These are phyloP conservation scores for Maudiozyma humilis DNA, from an alignment of 1,139 yeast species.

Conservation along the genomic window DNA sequence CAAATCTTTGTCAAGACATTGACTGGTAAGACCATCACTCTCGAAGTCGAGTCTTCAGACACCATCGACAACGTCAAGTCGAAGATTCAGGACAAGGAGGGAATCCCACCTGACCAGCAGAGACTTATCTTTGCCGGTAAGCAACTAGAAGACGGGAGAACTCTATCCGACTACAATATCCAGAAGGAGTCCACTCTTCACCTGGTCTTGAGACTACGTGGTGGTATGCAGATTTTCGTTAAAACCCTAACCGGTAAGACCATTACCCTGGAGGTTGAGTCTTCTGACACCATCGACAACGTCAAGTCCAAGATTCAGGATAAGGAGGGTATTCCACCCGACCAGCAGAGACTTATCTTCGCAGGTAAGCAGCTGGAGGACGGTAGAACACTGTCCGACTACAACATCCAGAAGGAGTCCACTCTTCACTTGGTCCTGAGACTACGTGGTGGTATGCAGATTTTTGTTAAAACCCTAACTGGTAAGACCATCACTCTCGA, in stretches of 20 bases:
- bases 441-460: slow-evolving; percentile 65
- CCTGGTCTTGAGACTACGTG: slow-evolving; percentile 50
- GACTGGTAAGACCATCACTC: slow-evolving; percentile 63
- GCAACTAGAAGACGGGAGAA: slow-evolving; percentile 70
- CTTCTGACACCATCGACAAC: slow-evolving; percentile 65
- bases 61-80: slow-evolving; percentile 82
- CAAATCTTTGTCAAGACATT: slow-evolving; percentile 54
- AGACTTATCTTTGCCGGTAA: slow-evolving; percentile 98
- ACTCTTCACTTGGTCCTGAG: slow-evolving; percentile 50
- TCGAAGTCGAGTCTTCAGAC: slow-evolving; percentile 65
- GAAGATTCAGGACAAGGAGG: slow-evolving; percentile 97
- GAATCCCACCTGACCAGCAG: slow-evolving; percentile 98
- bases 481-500: slow-evolving; percentile 66
- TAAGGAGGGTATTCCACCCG: slow-evolving; percentile 98
- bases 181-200: slow-evolving; percentile 58
- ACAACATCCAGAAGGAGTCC: slow-evolving; percentile 61
- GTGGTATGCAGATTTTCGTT: slow-evolving; percentile 59
- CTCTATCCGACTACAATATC: slow-evolving; percentile 57
- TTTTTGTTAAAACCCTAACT: slow-evolving; percentile 51
- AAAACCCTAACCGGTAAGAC: slow-evolving; percentile 65
- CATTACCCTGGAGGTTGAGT: slow-evolving; percentile 60
- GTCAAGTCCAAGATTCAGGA: slow-evolving; percentile 98
- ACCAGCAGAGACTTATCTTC: slow-evolving; percentile 95
- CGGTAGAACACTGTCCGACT: slow-evolving; percentile 58
- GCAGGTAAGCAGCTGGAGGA: slow-evolving; percentile 92